These are phyloP conservation scores for Solanum ossicruentum DNA, from an alignment of 257 asterid genomes.

Conservation along the genomic window DNA sequence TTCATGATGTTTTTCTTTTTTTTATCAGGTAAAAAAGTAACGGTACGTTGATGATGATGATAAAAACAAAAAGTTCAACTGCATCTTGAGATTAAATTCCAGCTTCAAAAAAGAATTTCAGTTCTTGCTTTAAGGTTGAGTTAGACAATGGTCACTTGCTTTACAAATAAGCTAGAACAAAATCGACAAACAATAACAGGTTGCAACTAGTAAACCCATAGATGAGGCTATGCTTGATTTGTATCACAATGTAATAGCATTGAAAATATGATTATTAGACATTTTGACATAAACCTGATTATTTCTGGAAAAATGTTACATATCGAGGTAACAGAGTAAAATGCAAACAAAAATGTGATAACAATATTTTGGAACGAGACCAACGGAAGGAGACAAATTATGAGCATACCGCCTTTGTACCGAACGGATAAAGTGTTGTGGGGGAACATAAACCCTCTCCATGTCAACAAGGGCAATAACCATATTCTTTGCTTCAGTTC, in stretches of 20 bases:
- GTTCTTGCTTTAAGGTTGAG: not conserved
- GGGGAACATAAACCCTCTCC: slow-evolving; percentile 29
- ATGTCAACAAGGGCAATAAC: slow-evolving; percentile 19
- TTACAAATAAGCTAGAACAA: not conserved
- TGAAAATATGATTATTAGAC: not conserved
- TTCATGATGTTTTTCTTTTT: not conserved
- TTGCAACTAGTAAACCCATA: not conserved
- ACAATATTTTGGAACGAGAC: not conserved
- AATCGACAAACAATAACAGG: not conserved
- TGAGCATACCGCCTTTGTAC: slow-evolving; percentile 82
- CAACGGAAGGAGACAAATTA: not conserved
- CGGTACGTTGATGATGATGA: not conserved
- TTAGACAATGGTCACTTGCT: not conserved
- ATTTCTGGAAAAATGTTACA: not conserved
- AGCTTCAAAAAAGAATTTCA: not conserved
- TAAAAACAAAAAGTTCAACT: not conserved
- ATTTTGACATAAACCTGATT: not conserved
- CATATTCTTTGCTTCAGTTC: slow-evolving; percentile 15
- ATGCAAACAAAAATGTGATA: not conserved
- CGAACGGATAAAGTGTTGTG: slow-evolving; percentile 12
- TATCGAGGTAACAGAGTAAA: not conserved
- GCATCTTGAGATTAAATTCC: not conserved
- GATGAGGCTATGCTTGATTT: not conserved
- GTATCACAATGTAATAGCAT: not conserved
- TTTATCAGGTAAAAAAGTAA: not conserved